These are phyloP conservation scores for Pestalotiopsis sp. DNA, from an alignment of 2,329 filamentous ascomycete species.

Conservation along the genomic window DNA sequence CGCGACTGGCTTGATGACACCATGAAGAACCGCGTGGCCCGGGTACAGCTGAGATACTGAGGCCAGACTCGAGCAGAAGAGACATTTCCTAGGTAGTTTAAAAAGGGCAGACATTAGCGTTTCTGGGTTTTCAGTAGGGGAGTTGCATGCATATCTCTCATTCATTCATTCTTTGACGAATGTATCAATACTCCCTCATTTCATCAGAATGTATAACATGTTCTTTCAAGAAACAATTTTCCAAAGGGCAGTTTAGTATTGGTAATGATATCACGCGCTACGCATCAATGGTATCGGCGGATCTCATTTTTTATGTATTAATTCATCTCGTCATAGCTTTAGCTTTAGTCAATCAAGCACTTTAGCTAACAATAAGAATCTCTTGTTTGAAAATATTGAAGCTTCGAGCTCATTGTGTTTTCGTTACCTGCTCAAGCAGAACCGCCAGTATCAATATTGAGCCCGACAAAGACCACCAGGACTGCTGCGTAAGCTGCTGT, in stretches of 20 bases:
- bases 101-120: background rate
- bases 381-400: no score
- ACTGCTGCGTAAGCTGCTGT: slow-evolving; percentile 22
- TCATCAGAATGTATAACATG: background rate
- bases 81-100: background rate
- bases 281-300: background rate
- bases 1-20: slow-evolving; percentile 10
- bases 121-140: background rate
- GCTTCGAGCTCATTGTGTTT: background rate
- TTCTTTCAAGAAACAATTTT: background rate
- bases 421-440: background rate
- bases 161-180: background rate
- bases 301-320: background rate
- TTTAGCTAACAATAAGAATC: no score
- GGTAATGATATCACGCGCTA: background rate
- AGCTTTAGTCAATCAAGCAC: background rate
- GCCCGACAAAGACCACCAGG: slow-evolving; percentile 22
- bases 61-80: background rate
- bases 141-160: background rate
- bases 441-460: background rate
- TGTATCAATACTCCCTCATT: background rate
- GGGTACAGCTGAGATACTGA: slow-evolving; percentile 10
- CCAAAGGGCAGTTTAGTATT: background rate
- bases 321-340: background rate
- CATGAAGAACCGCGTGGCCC: slow-evolving; percentile 8